phyloP scores from a whole-genome alignment of 805 yeast species.

The Candida maris region DNA sequence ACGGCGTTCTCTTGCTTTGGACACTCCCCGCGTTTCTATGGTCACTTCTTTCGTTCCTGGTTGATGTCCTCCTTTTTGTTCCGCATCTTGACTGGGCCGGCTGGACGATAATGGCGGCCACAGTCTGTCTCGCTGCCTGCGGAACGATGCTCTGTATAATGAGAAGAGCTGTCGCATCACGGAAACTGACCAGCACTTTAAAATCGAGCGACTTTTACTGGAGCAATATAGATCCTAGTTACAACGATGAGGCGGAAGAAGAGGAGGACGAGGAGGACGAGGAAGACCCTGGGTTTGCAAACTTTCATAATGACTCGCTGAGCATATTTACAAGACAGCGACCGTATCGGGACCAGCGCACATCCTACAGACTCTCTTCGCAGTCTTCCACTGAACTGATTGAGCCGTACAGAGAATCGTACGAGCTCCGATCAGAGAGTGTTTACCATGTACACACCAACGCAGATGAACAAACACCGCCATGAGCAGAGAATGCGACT shows the following conservation, averaged over 20 bases:
- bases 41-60: slow-evolving; percentile 69
- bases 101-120: slow-evolving; percentile 74
- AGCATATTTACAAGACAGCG: slow-evolving; percentile 1
- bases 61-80: slow-evolving; percentile 75
- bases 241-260: too few species aligned
- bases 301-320: not conserved
- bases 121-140: slow-evolving; percentile 59
- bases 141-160: slow-evolving; percentile 68
- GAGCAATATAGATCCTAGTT: slow-evolving; percentile 6
- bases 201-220: slow-evolving; percentile 14
- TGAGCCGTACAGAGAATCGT: too few species aligned
- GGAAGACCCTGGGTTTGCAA: too few species aligned
- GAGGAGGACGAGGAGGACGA: slow-evolving; percentile 6
- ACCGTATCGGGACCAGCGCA: not conserved
- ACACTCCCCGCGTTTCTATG: slow-evolving; percentile 68
- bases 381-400: too few species aligned
- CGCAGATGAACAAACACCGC: too few species aligned
- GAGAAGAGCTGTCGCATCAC: slow-evolving; percentile 60
- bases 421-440: too few species aligned
- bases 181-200: slow-evolving; percentile 25
- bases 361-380: too few species aligned
- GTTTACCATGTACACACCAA: too few species aligned
- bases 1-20: slow-evolving; percentile 52
- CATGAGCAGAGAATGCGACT: too few species aligned
- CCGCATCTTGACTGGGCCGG: slow-evolving; percentile 79